Base-by-base conservation (phyloP, 768 basidiomycete species). In the Trametes punicea region DNA sequence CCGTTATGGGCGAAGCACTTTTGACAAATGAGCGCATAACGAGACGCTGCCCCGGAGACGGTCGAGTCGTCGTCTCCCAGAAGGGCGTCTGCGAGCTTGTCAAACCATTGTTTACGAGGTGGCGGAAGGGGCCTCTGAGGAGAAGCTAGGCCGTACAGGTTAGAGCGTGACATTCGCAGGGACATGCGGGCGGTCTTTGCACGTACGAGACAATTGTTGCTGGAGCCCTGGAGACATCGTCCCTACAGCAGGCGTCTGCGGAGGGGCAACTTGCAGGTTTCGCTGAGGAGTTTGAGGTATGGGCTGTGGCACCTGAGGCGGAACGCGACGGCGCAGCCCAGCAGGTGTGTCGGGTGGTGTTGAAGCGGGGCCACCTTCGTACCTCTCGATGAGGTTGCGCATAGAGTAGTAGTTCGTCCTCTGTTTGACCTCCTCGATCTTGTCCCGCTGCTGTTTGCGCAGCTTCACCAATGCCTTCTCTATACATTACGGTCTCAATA, bases 381-480 rank as follows among this genome's bases (percentile, higher is more conserved):
- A 98, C 55, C 85, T 83, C 68, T 96, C 93, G 16, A 99, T 77
- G 41, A 99, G 77, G 63, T 88, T 91, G 49, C 90, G 85, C 26
- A 94, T 99, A 10, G 83, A 83, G 68, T 99, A 92, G 71, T 91
- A 99, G 63, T 98, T 96, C 2, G 95, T 98, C 69, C 90, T 93
- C 75, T 93, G 93, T 79, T 99, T 99, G 62, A 98, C 91, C 63
- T 97, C 95, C 60, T 96, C 93, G 33, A 99, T 81, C 66, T 90
- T 93, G 21, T 79, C 77, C 18, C 90, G 86, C 60, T 95, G 93
- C 65, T 87, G 77, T 65, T 86, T 87, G 66, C 88, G 78, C 3
- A 94, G 75, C 1, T 71, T 70, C 53, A 87, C 85, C 16, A 98
- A 77, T 2, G 84, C 83, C 69, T 83, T 88, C 71, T 98, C 95